Evolutionary conservation across 2,329 filamentous ascomycete species (phyloP).

Genomic region (Fusarium sp.): DNA sequence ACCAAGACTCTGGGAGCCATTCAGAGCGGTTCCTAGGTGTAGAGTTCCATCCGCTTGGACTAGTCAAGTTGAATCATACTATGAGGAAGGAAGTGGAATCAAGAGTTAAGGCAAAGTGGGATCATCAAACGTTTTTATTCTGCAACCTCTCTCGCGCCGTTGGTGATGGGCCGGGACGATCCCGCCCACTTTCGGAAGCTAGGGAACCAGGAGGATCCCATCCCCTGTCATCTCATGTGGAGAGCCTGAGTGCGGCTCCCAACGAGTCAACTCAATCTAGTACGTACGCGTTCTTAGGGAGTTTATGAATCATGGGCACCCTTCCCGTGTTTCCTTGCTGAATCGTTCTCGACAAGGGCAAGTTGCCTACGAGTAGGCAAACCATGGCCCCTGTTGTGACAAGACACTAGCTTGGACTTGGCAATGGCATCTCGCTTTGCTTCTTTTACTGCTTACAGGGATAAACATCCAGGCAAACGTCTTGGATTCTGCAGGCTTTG

Average conservation of each 20-base stretch:
- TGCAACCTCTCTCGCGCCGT: background rate
- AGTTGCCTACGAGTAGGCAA: background rate
- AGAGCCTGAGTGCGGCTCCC: background rate
- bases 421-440: background rate
- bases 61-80: background rate
- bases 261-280: background rate
- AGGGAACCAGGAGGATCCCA: background rate
- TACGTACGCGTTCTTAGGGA: background rate
- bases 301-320: background rate
- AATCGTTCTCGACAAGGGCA: background rate
- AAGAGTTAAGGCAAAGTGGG: background rate
- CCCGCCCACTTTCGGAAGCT: background rate
- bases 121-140: background rate
- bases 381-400: background rate
- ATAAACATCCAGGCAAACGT: background rate
- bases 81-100: background rate
- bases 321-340: background rate
- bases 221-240: background rate
- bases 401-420: background rate
- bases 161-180: background rate
- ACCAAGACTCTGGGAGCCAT: background rate
- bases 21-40: background rate
- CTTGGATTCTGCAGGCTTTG: background rate
- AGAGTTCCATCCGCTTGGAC: background rate
- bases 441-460: background rate